Percentiles rank a stretch among this genome's conserved stretches.
These are phyloP conservation scores for Leishmania major DNA, from an alignment of 208 protist genomes.

Conservation along the genomic window DNA sequence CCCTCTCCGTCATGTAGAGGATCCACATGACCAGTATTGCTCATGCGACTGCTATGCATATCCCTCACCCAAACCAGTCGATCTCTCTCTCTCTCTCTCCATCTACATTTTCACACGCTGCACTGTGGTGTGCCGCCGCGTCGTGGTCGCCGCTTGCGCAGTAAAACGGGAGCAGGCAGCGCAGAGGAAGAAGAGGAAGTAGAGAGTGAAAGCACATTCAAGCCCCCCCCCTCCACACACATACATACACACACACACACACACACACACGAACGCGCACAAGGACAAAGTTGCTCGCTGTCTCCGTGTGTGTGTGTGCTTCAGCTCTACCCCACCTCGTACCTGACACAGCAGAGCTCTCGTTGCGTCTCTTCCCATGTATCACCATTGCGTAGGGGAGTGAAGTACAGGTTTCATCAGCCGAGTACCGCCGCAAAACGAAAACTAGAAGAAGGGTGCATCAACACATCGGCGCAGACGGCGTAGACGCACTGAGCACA, in stretches of 20 bases:
- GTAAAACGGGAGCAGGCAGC: neutral
- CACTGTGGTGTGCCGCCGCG: neutral
- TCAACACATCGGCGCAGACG: neutral
- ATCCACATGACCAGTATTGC: neutral
- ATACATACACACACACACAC: neutral
- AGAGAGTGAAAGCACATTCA: neutral
- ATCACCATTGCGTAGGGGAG: neutral
- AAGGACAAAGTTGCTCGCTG: neutral
- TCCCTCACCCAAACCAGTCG: neutral
- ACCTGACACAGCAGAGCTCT: neutral
- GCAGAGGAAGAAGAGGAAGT: neutral
- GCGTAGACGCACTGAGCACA: neutral
- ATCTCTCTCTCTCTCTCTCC: neutral
- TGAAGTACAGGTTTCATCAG: neutral
- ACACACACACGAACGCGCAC: neutral
- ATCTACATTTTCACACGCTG: neutral
- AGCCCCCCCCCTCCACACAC: neutral
- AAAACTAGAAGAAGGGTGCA: neutral
- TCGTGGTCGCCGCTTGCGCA: neutral
- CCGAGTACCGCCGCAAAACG: neutral
- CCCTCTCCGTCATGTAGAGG: neutral
- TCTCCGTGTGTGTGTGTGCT: neutral
- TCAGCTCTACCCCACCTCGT: neutral
- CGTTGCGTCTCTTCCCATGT: neutral
- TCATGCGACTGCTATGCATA: neutral